phyloP scores from a whole-genome alignment of 768 basidiomycete species.

The Nidularia pulvinata region DNA sequence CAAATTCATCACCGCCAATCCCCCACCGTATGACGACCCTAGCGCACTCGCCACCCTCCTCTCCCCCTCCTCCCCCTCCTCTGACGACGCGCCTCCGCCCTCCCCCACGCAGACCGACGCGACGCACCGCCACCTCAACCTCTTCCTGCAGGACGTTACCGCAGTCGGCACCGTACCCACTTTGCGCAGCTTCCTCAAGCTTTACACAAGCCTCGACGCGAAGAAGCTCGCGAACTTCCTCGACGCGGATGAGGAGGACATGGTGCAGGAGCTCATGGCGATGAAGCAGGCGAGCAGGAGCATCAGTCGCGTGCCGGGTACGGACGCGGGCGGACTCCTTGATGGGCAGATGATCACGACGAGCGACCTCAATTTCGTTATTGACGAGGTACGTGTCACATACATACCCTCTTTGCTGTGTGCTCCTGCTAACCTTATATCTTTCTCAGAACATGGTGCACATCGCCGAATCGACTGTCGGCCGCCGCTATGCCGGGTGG shows the following conservation, averaged over 20 bases:
- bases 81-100: slow-evolving; percentile 26
- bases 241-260: slow-evolving; percentile 90
- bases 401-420: not conserved
- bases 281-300: slow-evolving; percentile 89
- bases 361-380: slow-evolving; percentile 95
- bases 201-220: slow-evolving; percentile 94
- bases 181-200: slow-evolving; percentile 87
- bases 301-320: slow-evolving; percentile 62
- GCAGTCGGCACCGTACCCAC: slow-evolving; percentile 81
- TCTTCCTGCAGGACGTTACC: slow-evolving; percentile 83
- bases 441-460: slow-evolving; percentile 87
- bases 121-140: slow-evolving; percentile 77
- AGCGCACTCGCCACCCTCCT: slow-evolving; percentile 53
- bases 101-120: slow-evolving; percentile 56
- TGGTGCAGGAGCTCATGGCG: slow-evolving; percentile 96
- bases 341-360: slow-evolving; percentile 88
- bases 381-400: slow-evolving; percentile 72
- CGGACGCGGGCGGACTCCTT: slow-evolving; percentile 57
- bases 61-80: slow-evolving; percentile 25
- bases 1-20: slow-evolving; percentile 94
- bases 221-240: slow-evolving; percentile 92
- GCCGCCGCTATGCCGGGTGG: slow-evolving; percentile 94
- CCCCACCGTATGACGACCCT: slow-evolving; percentile 90
- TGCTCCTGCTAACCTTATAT: not conserved
- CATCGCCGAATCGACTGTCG: slow-evolving; percentile 93